Conservation (phyloP, 192 early-diverging fungal genomes). For the Backusella mclennaniae region DNA sequence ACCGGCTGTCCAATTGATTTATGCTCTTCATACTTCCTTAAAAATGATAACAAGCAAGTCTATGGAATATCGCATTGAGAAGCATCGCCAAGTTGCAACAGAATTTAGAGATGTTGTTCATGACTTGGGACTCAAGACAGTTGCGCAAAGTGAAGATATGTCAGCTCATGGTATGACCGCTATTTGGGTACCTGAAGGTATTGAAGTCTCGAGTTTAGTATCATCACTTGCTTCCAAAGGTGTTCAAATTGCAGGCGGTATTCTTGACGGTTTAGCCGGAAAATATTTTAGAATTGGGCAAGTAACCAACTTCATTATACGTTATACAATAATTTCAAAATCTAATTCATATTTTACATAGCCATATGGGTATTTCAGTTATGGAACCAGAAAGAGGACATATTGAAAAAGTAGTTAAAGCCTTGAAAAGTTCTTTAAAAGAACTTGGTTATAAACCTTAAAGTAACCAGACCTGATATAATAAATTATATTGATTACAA, state of each 20-base stretch:
- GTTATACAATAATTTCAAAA: not conserved
- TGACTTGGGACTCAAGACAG: slow-evolving; percentile 75
- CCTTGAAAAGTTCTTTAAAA: slow-evolving; percentile 56
- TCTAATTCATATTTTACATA: slow-evolving; percentile 1
- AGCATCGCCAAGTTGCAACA: slow-evolving; percentile 74
- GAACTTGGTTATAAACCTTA: slow-evolving; percentile 52
- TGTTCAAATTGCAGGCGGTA: slow-evolving; percentile 90
- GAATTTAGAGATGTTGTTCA: slow-evolving; percentile 70
- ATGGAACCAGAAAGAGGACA: slow-evolving; percentile 64
- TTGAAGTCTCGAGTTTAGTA: slow-evolving; percentile 76
- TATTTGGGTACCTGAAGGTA: slow-evolving; percentile 82
- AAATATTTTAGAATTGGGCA: slow-evolving; percentile 93
- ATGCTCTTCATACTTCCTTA: slow-evolving; percentile 84
- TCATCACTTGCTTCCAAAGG: slow-evolving; percentile 74
- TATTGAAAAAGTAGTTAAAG: slow-evolving; percentile 64
- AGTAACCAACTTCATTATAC: not conserved
- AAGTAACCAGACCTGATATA: not conserved
- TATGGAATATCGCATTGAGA: slow-evolving; percentile 76
- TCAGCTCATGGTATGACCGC: slow-evolving; percentile 82
- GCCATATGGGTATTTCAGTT: slow-evolving; percentile 84
- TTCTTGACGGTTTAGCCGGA: slow-evolving; percentile 74
- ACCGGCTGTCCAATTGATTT: slow-evolving; percentile 90
- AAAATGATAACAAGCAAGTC: slow-evolving; percentile 67
- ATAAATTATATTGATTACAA: not conserved
- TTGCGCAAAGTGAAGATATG: slow-evolving; percentile 53